Conservation (phyloP, 345 rosid species). For the Pistacia vera region DNA sequence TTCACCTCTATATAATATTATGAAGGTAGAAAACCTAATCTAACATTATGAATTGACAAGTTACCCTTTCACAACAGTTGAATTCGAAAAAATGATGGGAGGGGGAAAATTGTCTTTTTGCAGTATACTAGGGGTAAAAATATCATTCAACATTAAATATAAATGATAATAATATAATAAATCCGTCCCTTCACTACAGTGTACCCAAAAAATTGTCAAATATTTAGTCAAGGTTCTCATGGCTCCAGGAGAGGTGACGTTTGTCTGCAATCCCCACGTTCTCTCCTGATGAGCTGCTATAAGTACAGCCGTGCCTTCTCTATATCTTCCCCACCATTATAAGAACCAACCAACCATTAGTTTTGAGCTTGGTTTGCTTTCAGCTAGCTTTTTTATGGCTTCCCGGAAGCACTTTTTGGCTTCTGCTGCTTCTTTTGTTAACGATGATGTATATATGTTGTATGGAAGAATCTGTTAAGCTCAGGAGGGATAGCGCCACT, state of each 20-base stretch:
- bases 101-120: no score
- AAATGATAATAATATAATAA: not conserved
- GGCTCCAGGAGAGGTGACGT: constrained; percentile 32
- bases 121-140: no score
- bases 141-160: no score
- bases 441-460: not conserved
- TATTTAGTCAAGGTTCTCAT: constrained; percentile 29
- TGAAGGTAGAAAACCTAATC: no score
- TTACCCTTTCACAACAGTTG: no score
- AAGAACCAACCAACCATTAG: not conserved
- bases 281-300: constrained; percentile 30
- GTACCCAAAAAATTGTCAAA: not conserved
- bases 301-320: constrained; percentile 22
- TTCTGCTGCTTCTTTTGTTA: not conserved
- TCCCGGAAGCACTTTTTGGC: not conserved
- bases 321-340: constrained; percentile 1
- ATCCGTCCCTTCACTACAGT: not conserved
- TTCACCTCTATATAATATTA: not conserved
- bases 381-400: no score
- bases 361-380: not conserved
- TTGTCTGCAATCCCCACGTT: constrained; percentile 32
- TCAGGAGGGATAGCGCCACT: constrained; percentile 92
- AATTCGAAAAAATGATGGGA: no score
- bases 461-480: constrained; percentile 69
- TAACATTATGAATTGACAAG: no score